Evolutionary conservation across 2,329 filamentous ascomycete genomes (phyloP).

Genomic region (Lachnellula cervina): DNA sequence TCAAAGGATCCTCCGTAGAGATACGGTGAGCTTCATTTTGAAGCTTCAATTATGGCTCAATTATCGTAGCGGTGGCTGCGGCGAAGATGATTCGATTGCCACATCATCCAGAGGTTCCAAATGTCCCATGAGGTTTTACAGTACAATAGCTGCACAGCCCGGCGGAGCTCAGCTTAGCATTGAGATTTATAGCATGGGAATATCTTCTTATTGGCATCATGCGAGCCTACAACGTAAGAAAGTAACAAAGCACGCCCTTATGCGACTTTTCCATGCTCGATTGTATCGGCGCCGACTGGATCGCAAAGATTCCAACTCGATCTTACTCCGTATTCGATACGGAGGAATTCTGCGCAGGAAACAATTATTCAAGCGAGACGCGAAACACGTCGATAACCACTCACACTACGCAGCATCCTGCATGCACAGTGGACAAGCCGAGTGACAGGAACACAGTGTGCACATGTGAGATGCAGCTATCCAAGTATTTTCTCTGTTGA

Average conservation of each 20-base stretch:
- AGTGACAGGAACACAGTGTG: constrained; percentile 12
- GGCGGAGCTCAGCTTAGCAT: constrained; percentile 2
- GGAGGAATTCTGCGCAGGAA: constrained; percentile 8
- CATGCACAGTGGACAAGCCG: constrained; percentile 15
- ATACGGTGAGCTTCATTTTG: background rate
- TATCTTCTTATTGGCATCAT: constrained; percentile 17
- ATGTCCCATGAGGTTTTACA: background rate
- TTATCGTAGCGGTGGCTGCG: background rate
- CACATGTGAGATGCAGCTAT: constrained; percentile 18
- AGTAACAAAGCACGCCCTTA: constrained; percentile 8
- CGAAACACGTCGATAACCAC: constrained; percentile 24
- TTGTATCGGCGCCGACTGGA: constrained; percentile 9
- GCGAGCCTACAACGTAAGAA: constrained; percentile 9
- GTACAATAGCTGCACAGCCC: constrained; percentile 8
- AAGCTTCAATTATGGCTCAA: background rate
- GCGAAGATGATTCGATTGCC: constrained; percentile 2
- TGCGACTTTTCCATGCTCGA: constrained; percentile 17
- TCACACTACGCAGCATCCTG: constrained; percentile 20
- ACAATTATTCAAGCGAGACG: constrained; percentile 18
- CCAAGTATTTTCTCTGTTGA: constrained; percentile 5
- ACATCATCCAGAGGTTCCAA: background rate
- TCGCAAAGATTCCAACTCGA: constrained; percentile 1
- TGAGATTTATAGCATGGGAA: constrained; percentile 5
- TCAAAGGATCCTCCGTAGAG: background rate
- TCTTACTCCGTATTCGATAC: constrained; percentile 18